phyloP scores from a whole-genome alignment of 257 asterid species.

The Ballota nigra region DNA sequence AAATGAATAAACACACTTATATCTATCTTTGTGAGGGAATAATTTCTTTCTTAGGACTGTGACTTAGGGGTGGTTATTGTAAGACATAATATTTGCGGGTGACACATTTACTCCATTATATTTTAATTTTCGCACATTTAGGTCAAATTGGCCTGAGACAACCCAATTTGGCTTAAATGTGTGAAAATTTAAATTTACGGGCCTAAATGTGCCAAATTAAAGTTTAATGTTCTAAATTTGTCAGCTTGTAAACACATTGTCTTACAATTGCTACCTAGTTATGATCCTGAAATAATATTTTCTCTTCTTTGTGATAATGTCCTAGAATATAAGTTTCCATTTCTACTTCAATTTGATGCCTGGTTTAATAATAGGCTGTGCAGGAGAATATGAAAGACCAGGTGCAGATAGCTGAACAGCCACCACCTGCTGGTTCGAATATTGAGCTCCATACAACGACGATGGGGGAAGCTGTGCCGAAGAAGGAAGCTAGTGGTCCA shows the following conservation, averaged over 20 bases:
- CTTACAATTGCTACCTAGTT: too few relatives aligned
- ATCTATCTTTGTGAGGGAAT: not conserved
- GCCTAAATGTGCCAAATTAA: too few relatives aligned
- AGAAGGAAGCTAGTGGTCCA: constrained; percentile 22
- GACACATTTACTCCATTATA: not conserved
- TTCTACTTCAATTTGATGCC: constrained; percentile 16
- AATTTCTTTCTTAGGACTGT: too few relatives aligned
- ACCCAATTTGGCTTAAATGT: not conserved
- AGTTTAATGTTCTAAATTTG: too few relatives aligned
- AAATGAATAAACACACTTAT: not conserved
- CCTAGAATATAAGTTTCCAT: not conserved
- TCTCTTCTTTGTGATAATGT: not conserved
- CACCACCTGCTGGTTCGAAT: constrained; percentile 23
- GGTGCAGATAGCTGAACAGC: constrained; percentile 32
- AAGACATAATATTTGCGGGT: not conserved
- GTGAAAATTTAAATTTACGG: not conserved
- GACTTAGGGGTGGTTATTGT: too few relatives aligned
- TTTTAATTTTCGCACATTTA: not conserved
- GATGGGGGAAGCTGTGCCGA: constrained; percentile 19
- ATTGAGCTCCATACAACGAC: constrained; percentile 16
- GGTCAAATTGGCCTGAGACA: not conserved
- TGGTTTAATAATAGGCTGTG: constrained; percentile 51
- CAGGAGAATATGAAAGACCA: constrained; percentile 71
- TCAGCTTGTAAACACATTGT: too few relatives aligned
- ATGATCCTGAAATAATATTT: not conserved